Conservation (phyloP, 2,329 filamentous ascomycete genomes). For the Pseudocercospora fuligena region DNA sequence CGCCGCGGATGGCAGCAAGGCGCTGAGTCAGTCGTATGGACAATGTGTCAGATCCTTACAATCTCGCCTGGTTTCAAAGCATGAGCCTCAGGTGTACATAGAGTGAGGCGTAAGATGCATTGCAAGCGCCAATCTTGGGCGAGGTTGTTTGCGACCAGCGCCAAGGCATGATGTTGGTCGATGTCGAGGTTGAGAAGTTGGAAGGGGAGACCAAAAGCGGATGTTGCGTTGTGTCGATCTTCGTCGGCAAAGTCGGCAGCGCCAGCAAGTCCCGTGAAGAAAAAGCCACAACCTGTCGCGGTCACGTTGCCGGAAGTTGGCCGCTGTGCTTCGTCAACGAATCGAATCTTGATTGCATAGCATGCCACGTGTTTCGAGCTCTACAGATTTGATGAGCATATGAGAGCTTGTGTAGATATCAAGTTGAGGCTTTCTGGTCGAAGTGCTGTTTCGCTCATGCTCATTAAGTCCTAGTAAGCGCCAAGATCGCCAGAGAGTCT, state of each 20-base stretch:
- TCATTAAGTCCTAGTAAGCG: no score
- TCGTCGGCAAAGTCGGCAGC: no score
- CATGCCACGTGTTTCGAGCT: neutral
- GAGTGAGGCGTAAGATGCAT: neutral
- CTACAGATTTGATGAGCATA: no score
- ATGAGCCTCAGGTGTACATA: neutral
- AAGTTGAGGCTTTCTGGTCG: no score
- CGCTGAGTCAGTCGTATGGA: neutral
- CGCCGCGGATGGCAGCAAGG: neutral
- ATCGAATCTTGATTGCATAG: no score
- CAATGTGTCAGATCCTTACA: slow-evolving; percentile 3
- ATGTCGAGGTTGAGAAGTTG: neutral
- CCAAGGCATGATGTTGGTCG: neutral
- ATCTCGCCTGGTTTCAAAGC: slow-evolving; percentile 6
- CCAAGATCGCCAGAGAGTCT: no score
- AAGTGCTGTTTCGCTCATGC: no score
- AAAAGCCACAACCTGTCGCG: neutral
- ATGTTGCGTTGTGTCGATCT: neutral
- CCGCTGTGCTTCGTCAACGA: no score
- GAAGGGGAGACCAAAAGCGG: neutral
- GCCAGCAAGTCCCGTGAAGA: neutral
- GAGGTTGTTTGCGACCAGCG: neutral
- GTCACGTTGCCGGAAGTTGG: no score
- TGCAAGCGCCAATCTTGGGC: neutral
- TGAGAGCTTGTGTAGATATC: no score